These are phyloP conservation scores for Raffaelea deltoideospora DNA, from an alignment of 2,329 filamentous ascomycete species.

Conservation along the genomic window DNA sequence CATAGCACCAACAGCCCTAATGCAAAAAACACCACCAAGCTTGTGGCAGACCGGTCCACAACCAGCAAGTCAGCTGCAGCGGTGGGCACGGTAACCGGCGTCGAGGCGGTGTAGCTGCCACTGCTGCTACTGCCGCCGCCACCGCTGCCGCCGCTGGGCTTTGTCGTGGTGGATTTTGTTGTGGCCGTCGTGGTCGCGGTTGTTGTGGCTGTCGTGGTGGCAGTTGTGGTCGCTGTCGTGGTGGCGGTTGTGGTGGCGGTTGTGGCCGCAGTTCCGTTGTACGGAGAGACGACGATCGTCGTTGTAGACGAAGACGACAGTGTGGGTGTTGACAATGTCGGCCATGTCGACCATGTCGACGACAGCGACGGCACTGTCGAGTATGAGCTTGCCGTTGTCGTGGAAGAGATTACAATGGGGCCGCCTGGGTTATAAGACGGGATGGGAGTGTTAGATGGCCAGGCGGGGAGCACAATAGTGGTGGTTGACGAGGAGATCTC, in stretches of 20 bases:
- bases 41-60: slow-evolving; percentile 8
- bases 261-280: background rate
- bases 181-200: background rate
- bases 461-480: slow-evolving; percentile 7
- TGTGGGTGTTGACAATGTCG: background rate
- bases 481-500: slow-evolving; percentile 6
- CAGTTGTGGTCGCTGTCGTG: background rate
- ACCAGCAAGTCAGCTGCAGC: slow-evolving; percentile 6
- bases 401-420: background rate
- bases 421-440: background rate
- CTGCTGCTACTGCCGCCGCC: background rate
- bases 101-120: slow-evolving; percentile 1
- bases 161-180: no score
- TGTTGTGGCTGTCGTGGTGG: background rate
- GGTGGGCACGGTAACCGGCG: slow-evolving; percentile 8
- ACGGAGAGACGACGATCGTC: no score
- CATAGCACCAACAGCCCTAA: slow-evolving; percentile 10
- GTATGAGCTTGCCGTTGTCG: background rate
- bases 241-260: background rate
- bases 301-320: background rate
- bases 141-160: no score
- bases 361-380: background rate
- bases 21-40: slow-evolving; percentile 8
- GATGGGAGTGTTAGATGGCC: slow-evolving; percentile 3
- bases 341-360: background rate